Percentiles rank a stretch among this genome's conserved stretches.
Evolutionary conservation across 2,329 filamentous ascomycete genomes (phyloP).

Genomic region (Lasiodiplodia sp.): DNA sequence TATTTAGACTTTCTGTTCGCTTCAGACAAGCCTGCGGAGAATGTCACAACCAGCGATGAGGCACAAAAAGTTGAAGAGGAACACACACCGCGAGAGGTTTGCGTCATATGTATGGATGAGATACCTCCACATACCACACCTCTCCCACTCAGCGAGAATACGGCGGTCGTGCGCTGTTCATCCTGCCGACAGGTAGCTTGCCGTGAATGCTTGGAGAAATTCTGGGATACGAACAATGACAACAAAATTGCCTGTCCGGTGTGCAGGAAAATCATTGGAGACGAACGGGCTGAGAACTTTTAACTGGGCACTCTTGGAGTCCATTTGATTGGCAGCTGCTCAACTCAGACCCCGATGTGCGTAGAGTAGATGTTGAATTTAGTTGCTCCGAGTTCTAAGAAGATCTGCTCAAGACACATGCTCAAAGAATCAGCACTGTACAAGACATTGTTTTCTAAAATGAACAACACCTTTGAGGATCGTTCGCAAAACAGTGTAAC

Average conservation of each 20-base stretch:
- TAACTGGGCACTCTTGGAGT: background rate
- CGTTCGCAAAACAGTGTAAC: background rate
- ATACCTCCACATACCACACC: background rate
- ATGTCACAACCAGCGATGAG: background rate
- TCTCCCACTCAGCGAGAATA: background rate
- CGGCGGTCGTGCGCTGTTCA: background rate
- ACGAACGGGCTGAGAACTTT: background rate
- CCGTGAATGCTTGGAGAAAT: constrained; percentile 34
- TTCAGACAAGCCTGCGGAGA: background rate
- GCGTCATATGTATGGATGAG: background rate
- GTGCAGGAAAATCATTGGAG: background rate
- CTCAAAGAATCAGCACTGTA: background rate
- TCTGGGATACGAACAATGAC: constrained; percentile 31
- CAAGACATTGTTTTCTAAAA: background rate
- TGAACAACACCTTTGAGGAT: background rate
- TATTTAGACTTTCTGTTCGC: background rate
- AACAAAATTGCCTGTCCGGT: constrained; percentile 26
- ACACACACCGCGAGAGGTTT: background rate
- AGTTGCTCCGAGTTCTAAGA: background rate
- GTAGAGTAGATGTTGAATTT: background rate
- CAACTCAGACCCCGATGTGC: background rate
- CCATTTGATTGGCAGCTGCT: background rate
- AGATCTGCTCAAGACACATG: background rate
- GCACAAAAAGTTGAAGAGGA: background rate
- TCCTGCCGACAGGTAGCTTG: background rate